Evolutionary conservation across 73 alveolate species (phyloP).

Genomic region (Uronychia setigera): DNA sequence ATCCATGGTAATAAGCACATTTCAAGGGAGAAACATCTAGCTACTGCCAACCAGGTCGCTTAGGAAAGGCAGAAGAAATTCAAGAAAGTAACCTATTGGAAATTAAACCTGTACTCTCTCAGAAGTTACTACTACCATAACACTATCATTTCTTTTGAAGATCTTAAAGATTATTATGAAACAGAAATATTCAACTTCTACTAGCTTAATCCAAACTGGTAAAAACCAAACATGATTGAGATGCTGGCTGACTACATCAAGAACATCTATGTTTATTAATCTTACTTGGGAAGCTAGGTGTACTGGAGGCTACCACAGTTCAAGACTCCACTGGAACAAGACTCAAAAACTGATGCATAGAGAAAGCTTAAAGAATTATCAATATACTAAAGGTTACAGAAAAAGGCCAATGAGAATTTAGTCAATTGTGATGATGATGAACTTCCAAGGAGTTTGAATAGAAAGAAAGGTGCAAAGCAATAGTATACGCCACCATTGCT

Average conservation of each 20-base stretch:
- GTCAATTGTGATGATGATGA: slow-evolving; percentile 26
- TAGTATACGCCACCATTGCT: slow-evolving; percentile 42
- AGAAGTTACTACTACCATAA: slow-evolving; percentile 14
- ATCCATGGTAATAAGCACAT: slow-evolving; percentile 64
- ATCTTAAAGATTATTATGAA: slow-evolving; percentile 38
- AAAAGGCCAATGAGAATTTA: slow-evolving; percentile 22
- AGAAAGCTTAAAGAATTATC: slow-evolving; percentile 6
- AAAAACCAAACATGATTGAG: slow-evolving; percentile 34
- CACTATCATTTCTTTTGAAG: slow-evolving; percentile 46
- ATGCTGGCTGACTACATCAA: slow-evolving; percentile 42
- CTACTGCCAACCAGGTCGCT: background rate
- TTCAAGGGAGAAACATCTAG: background rate
- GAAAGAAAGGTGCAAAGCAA: slow-evolving; percentile 19
- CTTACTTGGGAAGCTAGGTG: slow-evolving; percentile 29
- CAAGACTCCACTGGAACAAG: slow-evolving; percentile 30
- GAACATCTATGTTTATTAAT: slow-evolving; percentile 26
- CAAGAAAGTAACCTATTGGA: slow-evolving; percentile 46
- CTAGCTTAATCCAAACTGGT: slow-evolving; percentile 19
- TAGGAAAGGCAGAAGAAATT: slow-evolving; percentile 13
- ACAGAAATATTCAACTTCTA: slow-evolving; percentile 28
- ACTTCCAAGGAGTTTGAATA: slow-evolving; percentile 42
- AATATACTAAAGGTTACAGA: slow-evolving; percentile 16
- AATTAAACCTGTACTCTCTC: slow-evolving; percentile 29
- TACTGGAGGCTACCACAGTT: slow-evolving; percentile 53
- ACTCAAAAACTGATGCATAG: background rate